Percentiles rank a stretch among this genome's conserved stretches.
These are phyloP conservation scores for Globisporangium apiculatum DNA, from an alignment of 352 stramenopile species.

Conservation along the genomic window DNA sequence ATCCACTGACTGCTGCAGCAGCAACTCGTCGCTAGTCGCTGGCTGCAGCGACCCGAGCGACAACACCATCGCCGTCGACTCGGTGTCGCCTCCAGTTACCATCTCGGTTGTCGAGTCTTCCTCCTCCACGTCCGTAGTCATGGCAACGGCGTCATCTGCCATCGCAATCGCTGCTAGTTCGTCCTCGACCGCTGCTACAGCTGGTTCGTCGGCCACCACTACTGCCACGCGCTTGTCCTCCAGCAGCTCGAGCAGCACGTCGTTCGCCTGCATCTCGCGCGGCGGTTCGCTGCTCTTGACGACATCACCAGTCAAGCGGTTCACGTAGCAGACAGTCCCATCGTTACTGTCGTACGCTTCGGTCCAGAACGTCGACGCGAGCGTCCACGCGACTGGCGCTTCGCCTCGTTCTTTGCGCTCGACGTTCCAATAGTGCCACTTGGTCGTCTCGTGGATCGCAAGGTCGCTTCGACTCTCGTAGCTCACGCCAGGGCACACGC, in stretches of 20 bases:
- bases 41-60: too few relatives aligned
- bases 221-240: constrained; percentile 14
- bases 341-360: constrained; percentile 64
- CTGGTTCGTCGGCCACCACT: constrained; percentile 2
- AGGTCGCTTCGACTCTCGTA: constrained; percentile 58
- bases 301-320: constrained; percentile 60
- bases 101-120: not conserved
- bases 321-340: constrained; percentile 61
- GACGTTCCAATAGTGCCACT: constrained; percentile 77
- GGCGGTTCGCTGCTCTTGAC: constrained; percentile 40
- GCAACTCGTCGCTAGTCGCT: not conserved
- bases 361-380: constrained; percentile 62
- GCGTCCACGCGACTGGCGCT: constrained; percentile 38
- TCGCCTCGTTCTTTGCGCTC: constrained; percentile 27
- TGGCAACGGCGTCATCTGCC: constrained; percentile 30
- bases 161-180: constrained; percentile 42
- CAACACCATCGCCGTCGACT: not conserved
- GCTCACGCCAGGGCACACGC: constrained; percentile 54
- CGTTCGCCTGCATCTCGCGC: constrained; percentile 57
- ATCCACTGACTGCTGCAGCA: not conserved
- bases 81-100: not conserved
- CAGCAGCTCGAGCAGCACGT: constrained; percentile 64
- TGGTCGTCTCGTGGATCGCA: constrained; percentile 54
- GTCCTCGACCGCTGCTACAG: not conserved
- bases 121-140: not conserved